Base-by-base conservation (phyloP, 2,329 filamentous ascomycete genomes). In the Aureobasidium subglaciale region DNA sequence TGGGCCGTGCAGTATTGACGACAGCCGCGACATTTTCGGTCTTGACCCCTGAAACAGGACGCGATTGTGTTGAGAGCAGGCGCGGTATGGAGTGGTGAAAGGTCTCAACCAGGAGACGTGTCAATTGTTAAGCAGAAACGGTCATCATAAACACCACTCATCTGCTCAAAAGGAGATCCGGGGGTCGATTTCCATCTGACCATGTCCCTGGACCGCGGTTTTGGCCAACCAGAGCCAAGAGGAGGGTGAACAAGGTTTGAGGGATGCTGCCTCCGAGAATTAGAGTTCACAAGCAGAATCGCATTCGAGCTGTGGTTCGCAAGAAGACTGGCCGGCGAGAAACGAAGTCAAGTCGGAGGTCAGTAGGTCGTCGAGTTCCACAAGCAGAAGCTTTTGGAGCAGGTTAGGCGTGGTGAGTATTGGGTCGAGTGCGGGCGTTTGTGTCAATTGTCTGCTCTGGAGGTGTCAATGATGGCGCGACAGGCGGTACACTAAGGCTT, bases 381-480 rank as follows among this genome's bases (percentile, higher is more conserved):
- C 46, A 29, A 24, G 32, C 9, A 16, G 24, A 50, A 30, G 25
- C 22, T 24, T 6, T 4, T 16, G 7, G 15, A 25, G 8, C 32
- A 25, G 6, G 22, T 11, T 11, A 3, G n/a, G 1, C 38, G 34
- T 37, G 6, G 30, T 34, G 38, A n/a, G 15, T 16, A 13, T 5
- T 50, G 46, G 22, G 15, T 29, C 20, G 46, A 15, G 16, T 20
- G 32, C 43, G 30, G 43, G 43, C 30, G 2, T n/a, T 48, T 35
- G 46, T 50, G 34, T 38, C 46, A 37, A 50, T 37, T 38, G 22
- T 37, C n/a, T 30, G 43, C 29, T 34, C 43, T n/a, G n/a, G 43
- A 48, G 43, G 43, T 48, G 43, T 48, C 43, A 48, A 48, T 35
- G 43, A 48, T 48, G 43, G 43, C 43, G 43, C 43, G 43, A 48